Base-by-base conservation (phyloP, 1,284 basidiomycete species). In the Phellopilus nigrolimitatus region DNA sequence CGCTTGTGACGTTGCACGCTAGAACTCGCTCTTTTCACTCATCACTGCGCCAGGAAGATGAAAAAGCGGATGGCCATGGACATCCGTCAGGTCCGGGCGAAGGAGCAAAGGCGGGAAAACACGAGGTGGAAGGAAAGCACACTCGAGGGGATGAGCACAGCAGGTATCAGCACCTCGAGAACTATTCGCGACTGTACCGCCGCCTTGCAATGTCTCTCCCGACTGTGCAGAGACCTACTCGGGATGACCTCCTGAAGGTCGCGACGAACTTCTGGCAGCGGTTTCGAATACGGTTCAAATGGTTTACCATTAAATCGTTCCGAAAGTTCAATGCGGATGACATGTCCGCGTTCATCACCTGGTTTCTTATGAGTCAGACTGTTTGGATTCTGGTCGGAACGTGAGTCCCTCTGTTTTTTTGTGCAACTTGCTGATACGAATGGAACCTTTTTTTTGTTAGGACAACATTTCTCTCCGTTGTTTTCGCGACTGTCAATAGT, bases 231-330 rank as follows among this genome's bases (percentile, higher is more conserved):
- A 74, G 88, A 40, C 92, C 91, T 0, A 89, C 88, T 0, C 80
- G 84, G 46, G 91, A 95, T 44, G 92, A 98, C 61, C 83, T 98
- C 52, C 75, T 99, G 33, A 80, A 80, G 22, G 85, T 93, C 3
- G 86, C 95, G 2, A 88, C 80, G 40, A 84, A 87, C 5, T 94
- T 95, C 67, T 95, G 92, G 87, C 82, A 95, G 59, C 82, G 97
- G 1, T 67, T 91, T 30, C 79, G 88, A 12, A 91, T 99, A 58
- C 82, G 92, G n/a, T 92, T 97, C 71, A 94, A 94, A 66, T 99
- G 97, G 97, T 89, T 95, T 59, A 95, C 93, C 8, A 97, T 99
- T 60, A 81, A 91, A 58, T 93, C 92, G 0, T 99, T 97, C 71
- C 80, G 95, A 28, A 86, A 84, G 60, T 99, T 97, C 71, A 95